Percentiles rank a stretch among this genome's conserved stretches.
Conservation (phyloP, 192 early-diverging fungal genomes). For the Coemansia sp. region DNA sequence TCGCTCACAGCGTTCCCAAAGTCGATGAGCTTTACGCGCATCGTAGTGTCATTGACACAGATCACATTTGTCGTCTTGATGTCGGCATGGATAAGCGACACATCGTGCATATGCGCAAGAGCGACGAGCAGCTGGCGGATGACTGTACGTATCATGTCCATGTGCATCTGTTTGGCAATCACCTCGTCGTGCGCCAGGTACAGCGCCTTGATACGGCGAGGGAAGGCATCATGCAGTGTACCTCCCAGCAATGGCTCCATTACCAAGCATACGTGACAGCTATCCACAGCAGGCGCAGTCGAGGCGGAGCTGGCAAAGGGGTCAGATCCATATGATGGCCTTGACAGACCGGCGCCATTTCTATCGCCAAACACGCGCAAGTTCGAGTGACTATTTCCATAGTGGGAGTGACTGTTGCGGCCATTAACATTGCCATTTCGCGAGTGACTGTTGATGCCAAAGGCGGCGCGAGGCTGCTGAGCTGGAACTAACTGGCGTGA, state of each 20-base stretch:
- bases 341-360: background rate
- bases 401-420: background rate
- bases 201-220: slow-evolving; percentile 27
- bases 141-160: slow-evolving; percentile 75
- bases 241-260: slow-evolving; percentile 51
- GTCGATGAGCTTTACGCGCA: slow-evolving; percentile 89
- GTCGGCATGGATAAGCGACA: slow-evolving; percentile 82
- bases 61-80: slow-evolving; percentile 93
- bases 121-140: slow-evolving; percentile 80
- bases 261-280: slow-evolving; percentile 35
- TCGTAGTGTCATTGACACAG: slow-evolving; percentile 63
- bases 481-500: slow-evolving; percentile 19
- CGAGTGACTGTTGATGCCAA: background rate
- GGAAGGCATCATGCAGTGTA: slow-evolving; percentile 50
- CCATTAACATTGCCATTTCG: background rate
- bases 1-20: slow-evolving; percentile 86
- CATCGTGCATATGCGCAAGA: slow-evolving; percentile 80
- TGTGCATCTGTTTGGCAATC: slow-evolving; percentile 39
- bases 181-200: slow-evolving; percentile 34
- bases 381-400: background rate
- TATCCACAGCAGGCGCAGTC: background rate
- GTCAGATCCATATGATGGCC: slow-evolving; percentile 12
- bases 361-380: slow-evolving; percentile 29
- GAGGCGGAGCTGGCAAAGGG: slow-evolving; percentile 9
- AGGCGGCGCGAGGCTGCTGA: slow-evolving; percentile 2